Percentiles rank a stretch among this genome's conserved stretches.
phyloP scores from a whole-genome alignment of 73 alveolate genomes.

The Stentor coeruleus region DNA sequence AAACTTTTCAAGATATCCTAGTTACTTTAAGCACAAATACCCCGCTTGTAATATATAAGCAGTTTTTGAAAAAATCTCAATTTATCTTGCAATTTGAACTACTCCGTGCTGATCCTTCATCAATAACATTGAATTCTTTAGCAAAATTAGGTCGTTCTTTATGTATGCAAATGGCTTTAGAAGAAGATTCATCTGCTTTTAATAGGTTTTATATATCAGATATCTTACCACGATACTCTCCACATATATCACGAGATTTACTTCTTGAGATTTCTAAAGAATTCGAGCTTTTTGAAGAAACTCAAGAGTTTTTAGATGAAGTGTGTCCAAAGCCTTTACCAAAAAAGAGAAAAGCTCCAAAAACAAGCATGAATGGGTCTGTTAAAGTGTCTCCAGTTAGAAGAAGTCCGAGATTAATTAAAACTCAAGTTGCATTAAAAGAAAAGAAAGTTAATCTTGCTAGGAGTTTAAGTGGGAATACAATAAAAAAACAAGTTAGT shows the following conservation, averaged over 20 bases:
- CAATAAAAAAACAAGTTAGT: not conserved
- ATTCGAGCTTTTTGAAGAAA: constrained; percentile 10
- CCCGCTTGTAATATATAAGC: not conserved
- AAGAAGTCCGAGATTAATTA: constrained; percentile 15
- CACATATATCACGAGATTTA: not conserved
- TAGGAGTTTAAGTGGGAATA: not conserved
- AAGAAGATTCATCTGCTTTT: not conserved
- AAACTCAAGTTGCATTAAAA: not conserved
- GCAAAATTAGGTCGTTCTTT: not conserved
- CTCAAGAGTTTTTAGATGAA: constrained; percentile 17
- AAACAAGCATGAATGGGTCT: not conserved
- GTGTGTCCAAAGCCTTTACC: not conserved
- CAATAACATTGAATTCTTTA: not conserved
- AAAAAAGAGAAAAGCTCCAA: constrained; percentile 14
- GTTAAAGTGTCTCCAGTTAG: constrained; percentile 2
- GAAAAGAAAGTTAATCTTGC: not conserved
- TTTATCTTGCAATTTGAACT: not conserved
- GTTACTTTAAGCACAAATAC: too few species aligned
- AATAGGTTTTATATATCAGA: not conserved
- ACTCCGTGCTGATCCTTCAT: not conserved
- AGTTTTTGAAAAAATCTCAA: not conserved
- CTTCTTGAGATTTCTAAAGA: not conserved
- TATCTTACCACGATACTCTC: constrained; percentile 1
- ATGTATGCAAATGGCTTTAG: not conserved
- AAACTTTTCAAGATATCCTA: not conserved